phyloP scores from a whole-genome alignment of 164 flowering plant species.

The Echeveria elegans region DNA sequence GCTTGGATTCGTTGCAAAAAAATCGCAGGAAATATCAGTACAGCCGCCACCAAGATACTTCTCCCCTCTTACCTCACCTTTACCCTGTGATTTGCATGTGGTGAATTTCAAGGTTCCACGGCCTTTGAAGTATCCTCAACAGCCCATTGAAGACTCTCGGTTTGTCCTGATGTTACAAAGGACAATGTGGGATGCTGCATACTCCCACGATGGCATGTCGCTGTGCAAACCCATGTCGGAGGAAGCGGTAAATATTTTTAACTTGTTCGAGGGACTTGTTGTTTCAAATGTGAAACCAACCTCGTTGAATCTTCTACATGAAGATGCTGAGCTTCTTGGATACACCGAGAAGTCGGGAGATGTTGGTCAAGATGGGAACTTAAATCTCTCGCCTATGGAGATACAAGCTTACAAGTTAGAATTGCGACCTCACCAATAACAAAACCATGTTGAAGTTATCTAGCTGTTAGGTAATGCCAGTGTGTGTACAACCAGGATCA shows the following conservation, averaged over 20 bases:
- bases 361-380: constrained; percentile 57
- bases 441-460: neutral
- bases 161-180: constrained; percentile 52
- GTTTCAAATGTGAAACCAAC: constrained; percentile 61
- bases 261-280: constrained; percentile 29
- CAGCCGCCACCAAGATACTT: constrained; percentile 57
- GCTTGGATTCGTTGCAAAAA: constrained; percentile 66
- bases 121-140: constrained; percentile 57
- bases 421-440: constrained; percentile 34
- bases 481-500: neutral
- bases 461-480: neutral
- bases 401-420: constrained; percentile 89
- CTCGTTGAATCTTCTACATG: constrained; percentile 84
- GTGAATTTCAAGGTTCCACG: constrained; percentile 82
- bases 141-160: constrained; percentile 36
- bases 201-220: constrained; percentile 48
- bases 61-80: constrained; percentile 58
- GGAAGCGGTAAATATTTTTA: constrained; percentile 51
- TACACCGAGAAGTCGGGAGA: constrained; percentile 52
- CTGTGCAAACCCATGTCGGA: constrained; percentile 51
- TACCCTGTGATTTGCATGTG: constrained; percentile 93
- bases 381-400: constrained; percentile 82
- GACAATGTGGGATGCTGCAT: constrained; percentile 72
- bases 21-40: constrained; percentile 44
- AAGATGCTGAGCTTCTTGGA: constrained; percentile 74